Percentiles rank a stretch among this genome's conserved stretches.
phyloP scores from a whole-genome alignment of 192 early-diverging fungal genomes.

The Obelidium mucronatum region DNA sequence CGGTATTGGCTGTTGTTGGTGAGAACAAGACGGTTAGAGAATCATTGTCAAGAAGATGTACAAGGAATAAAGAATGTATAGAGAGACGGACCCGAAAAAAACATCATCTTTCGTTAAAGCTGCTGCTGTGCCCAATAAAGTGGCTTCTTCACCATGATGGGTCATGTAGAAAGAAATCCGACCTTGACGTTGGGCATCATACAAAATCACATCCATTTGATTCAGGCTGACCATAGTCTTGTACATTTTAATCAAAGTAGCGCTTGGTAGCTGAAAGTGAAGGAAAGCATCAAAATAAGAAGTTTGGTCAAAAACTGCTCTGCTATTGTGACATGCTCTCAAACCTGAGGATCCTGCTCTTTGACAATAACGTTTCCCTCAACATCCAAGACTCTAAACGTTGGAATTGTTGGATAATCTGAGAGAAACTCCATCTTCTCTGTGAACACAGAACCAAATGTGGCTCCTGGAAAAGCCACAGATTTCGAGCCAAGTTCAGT shows the following conservation, averaged over 20 bases:
- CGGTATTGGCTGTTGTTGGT: conserved; percentile 77
- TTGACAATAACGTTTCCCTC: conserved; percentile 79
- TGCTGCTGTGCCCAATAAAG: conserved; percentile 86
- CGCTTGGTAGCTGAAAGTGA: conserved; percentile 70
- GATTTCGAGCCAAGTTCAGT: background rate
- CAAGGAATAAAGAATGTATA: background rate
- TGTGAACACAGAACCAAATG: conserved; percentile 52
- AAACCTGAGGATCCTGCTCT: conserved; percentile 71
- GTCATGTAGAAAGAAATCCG: conserved; percentile 99
- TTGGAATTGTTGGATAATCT: conserved; percentile 70
- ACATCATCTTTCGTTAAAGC: conserved; percentile 86
- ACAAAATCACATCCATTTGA: conserved; percentile 92
- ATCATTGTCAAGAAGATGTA: background rate
- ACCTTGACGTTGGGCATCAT: conserved; percentile 98
- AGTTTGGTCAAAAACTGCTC: too few relatives aligned
- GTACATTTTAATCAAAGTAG: conserved; percentile 83
- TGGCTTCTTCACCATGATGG: conserved; percentile 96
- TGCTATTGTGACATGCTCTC: too few relatives aligned
- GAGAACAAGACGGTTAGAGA: background rate
- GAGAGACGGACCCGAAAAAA: conserved; percentile 80
- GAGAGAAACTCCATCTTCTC: conserved; percentile 51
- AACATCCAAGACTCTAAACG: conserved; percentile 93
- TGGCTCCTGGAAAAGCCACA: conserved; percentile 60
- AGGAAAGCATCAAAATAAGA: too few relatives aligned
- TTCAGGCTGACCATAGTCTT: conserved; percentile 90